Conservation (phyloP, 257 asterid species). For the Solanum gandarillasii region DNA sequence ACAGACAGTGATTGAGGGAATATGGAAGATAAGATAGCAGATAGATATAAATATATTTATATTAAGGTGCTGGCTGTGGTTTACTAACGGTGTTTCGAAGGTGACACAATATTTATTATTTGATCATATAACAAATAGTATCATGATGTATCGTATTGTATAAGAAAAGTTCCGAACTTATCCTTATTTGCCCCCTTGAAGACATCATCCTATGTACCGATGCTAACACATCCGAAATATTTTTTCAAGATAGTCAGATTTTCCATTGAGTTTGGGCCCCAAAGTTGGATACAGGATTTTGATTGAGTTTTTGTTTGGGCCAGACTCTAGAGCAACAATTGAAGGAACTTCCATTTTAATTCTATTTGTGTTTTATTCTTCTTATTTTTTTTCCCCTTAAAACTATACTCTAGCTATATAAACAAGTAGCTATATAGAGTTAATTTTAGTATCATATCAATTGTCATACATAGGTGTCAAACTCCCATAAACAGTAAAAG, state of each 20-base stretch:
- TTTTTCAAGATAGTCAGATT: background rate
- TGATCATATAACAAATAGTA: background rate
- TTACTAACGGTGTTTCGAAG: background rate
- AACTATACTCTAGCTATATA: background rate
- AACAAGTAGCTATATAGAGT: background rate
- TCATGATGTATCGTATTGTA: background rate
- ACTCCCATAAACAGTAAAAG: background rate
- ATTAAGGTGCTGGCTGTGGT: background rate
- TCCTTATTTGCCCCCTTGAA: background rate
- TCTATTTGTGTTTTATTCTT: background rate
- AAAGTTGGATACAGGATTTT: background rate
- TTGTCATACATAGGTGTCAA: background rate
- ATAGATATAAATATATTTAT: background rate
- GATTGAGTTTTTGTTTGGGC: background rate
- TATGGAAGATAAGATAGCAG: background rate
- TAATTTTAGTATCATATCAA: background rate
- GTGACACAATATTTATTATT: background rate
- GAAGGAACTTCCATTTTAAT: background rate
- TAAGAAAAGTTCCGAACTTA: background rate
- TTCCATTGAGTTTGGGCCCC: background rate
- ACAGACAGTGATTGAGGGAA: background rate
- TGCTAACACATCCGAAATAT: background rate
- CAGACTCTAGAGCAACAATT: background rate
- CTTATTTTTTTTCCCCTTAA: background rate
- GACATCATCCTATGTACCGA: background rate